phyloP scores from a whole-genome alignment of 1,284 basidiomycete genomes.

The Vanrija humicola region DNA sequence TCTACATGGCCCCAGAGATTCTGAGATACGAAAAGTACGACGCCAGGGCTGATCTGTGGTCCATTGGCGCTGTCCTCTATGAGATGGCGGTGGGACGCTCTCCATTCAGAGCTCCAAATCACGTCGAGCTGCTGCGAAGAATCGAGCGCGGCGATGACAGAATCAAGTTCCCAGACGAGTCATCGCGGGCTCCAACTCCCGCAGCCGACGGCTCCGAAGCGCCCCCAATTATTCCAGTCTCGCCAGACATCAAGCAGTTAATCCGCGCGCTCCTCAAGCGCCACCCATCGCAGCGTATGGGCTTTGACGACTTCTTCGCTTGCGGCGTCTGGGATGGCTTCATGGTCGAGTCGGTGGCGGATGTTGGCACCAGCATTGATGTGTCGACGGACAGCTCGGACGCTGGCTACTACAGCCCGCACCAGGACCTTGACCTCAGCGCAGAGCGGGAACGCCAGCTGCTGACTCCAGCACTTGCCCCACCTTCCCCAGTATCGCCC shows the following conservation, averaged over 20 bases:
- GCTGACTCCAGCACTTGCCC: constrained; percentile 23
- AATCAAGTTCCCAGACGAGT: constrained; percentile 89
- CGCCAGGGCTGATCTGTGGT: constrained; percentile 97
- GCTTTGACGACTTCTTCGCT: constrained; percentile 88
- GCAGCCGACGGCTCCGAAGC: constrained; percentile 19
- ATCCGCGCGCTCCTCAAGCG: constrained; percentile 79
- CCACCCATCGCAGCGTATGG: constrained; percentile 76
- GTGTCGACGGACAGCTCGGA: constrained; percentile 37
- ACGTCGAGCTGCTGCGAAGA: constrained; percentile 89
- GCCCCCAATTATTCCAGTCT: constrained; percentile 54
- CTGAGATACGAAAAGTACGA: constrained; percentile 96
- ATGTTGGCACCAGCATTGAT: constrained; percentile 32
- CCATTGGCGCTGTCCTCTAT: constrained; percentile 91
- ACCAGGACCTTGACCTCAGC: background rate
- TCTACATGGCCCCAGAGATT: constrained; percentile 99
- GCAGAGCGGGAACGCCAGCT: too few relatives aligned
- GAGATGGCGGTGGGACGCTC: constrained; percentile 93
- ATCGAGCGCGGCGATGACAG: constrained; percentile 73
- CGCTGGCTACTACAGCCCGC: constrained; percentile 9
- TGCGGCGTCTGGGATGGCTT: constrained; percentile 75
- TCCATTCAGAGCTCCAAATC: constrained; percentile 91
- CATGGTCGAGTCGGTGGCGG: constrained; percentile 56
- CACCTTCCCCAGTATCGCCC: constrained; percentile 24
- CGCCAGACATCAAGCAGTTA: constrained; percentile 80
- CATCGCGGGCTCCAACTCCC: constrained; percentile 50